These are phyloP conservation scores for Pseudopyrenochaeta lycopersici DNA, from an alignment of 2,329 filamentous ascomycete genomes.

Conservation along the genomic window DNA sequence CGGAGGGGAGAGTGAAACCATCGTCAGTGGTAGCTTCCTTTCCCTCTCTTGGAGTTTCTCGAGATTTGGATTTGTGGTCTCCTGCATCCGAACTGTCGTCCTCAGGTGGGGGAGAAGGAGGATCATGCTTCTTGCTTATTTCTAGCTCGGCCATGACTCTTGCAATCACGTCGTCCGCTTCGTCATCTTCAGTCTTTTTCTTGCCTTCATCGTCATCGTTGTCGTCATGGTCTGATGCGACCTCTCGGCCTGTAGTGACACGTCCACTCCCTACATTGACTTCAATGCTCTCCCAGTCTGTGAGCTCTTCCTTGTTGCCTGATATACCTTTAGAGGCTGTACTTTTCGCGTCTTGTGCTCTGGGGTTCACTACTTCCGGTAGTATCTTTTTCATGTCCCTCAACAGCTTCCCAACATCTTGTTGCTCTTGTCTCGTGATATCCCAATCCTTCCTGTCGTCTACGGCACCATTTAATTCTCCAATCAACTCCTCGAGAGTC, in stretches of 20 bases:
- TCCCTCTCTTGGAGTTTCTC: background rate
- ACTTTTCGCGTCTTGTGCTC: slow-evolving; percentile 8
- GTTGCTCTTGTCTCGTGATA: slow-evolving; percentile 50
- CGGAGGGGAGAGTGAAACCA: slow-evolving; percentile 52
- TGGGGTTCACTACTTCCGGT: slow-evolving; percentile 39
- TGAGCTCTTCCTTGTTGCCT: slow-evolving; percentile 24
- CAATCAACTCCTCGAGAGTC: slow-evolving; percentile 57
- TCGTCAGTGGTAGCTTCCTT: slow-evolving; percentile 15
- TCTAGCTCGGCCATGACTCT: slow-evolving; percentile 58
- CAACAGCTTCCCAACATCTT: slow-evolving; percentile 52
- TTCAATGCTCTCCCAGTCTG: slow-evolving; percentile 45
- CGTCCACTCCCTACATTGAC: slow-evolving; percentile 37
- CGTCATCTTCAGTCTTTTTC: slow-evolving; percentile 45
- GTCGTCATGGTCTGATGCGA: slow-evolving; percentile 25
- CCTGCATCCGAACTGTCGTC: slow-evolving; percentile 17
- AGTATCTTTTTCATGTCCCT: slow-evolving; percentile 53
- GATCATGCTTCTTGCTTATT: slow-evolving; percentile 51
- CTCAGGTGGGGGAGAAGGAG: slow-evolving; percentile 30
- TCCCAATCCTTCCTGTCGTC: slow-evolving; percentile 51
- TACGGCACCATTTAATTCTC: slow-evolving; percentile 47
- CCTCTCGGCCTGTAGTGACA: slow-evolving; percentile 27
- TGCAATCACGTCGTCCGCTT: slow-evolving; percentile 58
- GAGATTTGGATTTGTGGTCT: slow-evolving; percentile 3
- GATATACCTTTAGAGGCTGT: slow-evolving; percentile 4
- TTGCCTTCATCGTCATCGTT: slow-evolving; percentile 23